Base-by-base conservation (phyloP, 1,139 yeast genomes). In the Neolecta irregularis region DNA sequence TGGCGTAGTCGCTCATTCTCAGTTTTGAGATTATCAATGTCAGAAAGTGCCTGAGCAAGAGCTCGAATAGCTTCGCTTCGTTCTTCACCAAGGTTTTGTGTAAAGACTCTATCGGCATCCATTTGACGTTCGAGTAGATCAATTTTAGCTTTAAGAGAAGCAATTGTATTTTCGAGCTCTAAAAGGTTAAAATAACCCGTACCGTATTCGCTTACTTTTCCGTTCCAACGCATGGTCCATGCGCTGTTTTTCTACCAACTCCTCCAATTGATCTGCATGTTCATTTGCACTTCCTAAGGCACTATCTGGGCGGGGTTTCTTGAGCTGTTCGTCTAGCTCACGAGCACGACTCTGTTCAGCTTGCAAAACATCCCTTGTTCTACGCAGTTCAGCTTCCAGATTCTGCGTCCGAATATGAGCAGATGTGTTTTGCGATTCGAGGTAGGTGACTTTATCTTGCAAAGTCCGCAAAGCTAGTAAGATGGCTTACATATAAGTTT, bases 381-480 rank as follows among this genome's bases (percentile, higher is more conserved):
- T 30, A 12, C 30, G 24, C 8, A 37, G 30, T 12, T 39, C 40
- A 9, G 29, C 15, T 20, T 40, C 44, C 8, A 41, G 28, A 3
- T 32, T 33, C n/a, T 23, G 21, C 19, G 38, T 36, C 5, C 33
- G 32, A 5, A 33, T 20, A 19, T 33, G 36, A 19, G 43, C 39
- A 2, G 35, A 12, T 15, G 25, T 20, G 13, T 44, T 40, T 18
- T 38, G 38, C 6, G 18, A 26, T 24, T 44, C 48, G 7, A 44
- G 41, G 8, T 43, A 30, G 34, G 37, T 41, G 15, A 44, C 36
- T 3, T 42, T 36, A 6, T 36, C 38, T 20, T 44, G 45, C 38
- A 44, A 24, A 12, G 37, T 35, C 12, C 44, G 38, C 24, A 44
- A 33, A 4, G 48, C 46, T 9, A 22, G 26, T 15, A 44, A 30